A percentile compares a stretch with the other conserved stretches of the same genome.
phyloP scores from a whole-genome alignment of 2,329 filamentous ascomycete genomes.

The Xylariaceae sp. region DNA sequence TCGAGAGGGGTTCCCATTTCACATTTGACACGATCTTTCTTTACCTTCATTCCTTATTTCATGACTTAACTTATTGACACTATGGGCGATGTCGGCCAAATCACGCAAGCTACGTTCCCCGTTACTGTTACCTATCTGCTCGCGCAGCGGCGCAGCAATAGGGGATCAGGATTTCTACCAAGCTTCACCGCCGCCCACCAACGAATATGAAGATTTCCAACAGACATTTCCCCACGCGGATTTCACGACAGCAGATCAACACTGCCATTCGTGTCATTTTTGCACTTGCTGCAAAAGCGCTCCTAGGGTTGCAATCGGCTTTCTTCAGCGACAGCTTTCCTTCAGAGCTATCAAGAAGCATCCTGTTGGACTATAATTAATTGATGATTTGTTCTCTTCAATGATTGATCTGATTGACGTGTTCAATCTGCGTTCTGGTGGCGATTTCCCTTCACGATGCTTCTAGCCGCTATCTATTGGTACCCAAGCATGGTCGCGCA shows the following conservation, averaged over 20 bases:
- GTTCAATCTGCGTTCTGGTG: neutral
- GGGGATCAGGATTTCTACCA: neutral
- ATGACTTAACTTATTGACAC: too few relatives aligned
- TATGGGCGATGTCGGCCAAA: too few relatives aligned
- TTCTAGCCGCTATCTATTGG: neutral
- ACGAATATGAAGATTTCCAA: neutral
- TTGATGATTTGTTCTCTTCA: neutral
- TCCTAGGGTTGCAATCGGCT: neutral
- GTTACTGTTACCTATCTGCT: neutral
- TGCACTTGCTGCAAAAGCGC: neutral
- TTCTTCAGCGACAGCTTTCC: neutral
- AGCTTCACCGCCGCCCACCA: neutral
- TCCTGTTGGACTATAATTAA: neutral
- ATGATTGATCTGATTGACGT: neutral
- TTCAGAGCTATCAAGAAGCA: neutral
- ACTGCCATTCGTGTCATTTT: neutral
- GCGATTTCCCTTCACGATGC: neutral
- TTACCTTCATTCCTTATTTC: too few relatives aligned
- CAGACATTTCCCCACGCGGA: neutral
- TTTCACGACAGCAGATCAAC: neutral
- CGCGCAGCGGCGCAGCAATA: neutral
- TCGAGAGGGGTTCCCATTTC: too few relatives aligned
- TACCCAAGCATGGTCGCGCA: neutral
- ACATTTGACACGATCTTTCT: too few relatives aligned
- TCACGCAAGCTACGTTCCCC: neutral